These are phyloP conservation scores for Phlebiopsis gigantea DNA, from an alignment of 768 basidiomycete genomes.

Conservation along the genomic window DNA sequence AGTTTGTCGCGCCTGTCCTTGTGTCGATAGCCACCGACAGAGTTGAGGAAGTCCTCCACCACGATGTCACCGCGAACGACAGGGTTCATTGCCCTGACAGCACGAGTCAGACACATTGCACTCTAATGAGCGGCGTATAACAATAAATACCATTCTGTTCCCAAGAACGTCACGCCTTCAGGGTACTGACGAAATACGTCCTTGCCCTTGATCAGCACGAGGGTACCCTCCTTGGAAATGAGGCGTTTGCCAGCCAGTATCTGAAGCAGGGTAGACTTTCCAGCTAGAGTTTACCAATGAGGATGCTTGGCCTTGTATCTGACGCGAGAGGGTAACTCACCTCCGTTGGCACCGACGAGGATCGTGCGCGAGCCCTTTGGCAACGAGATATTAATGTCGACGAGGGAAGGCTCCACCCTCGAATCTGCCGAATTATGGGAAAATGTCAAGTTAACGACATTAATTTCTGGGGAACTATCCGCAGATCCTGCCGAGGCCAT, in stretches of 20 bases:
- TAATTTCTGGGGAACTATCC: constrained; percentile 30
- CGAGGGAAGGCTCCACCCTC: constrained; percentile 42
- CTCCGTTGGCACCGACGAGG: constrained; percentile 91
- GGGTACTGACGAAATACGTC: constrained; percentile 92
- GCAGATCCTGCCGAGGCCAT: neutral
- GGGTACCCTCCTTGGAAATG: constrained; percentile 44
- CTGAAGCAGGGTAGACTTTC: constrained; percentile 94
- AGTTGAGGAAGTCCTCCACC: constrained; percentile 93
- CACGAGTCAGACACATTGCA: neutral
- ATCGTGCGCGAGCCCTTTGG: constrained; percentile 77
- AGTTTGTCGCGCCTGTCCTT: constrained; percentile 82
- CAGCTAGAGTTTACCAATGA: constrained; percentile 43
- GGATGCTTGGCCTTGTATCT: neutral
- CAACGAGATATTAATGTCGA: constrained; percentile 59
- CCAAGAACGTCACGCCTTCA: constrained; percentile 77
- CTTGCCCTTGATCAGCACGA: constrained; percentile 65
- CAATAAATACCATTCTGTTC: constrained; percentile 81
- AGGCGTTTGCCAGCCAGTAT: constrained; percentile 90
- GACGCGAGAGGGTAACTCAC: constrained; percentile 31
- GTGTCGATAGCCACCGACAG: constrained; percentile 77
- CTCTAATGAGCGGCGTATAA: neutral
- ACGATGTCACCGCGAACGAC: constrained; percentile 91
- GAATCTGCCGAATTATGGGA: constrained; percentile 35
- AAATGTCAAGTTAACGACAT: constrained; percentile 49
- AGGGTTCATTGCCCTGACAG: constrained; percentile 86